Conservation (phyloP, 495 filamentous ascomycete species). For the Penicillium atrosanguineum region DNA sequence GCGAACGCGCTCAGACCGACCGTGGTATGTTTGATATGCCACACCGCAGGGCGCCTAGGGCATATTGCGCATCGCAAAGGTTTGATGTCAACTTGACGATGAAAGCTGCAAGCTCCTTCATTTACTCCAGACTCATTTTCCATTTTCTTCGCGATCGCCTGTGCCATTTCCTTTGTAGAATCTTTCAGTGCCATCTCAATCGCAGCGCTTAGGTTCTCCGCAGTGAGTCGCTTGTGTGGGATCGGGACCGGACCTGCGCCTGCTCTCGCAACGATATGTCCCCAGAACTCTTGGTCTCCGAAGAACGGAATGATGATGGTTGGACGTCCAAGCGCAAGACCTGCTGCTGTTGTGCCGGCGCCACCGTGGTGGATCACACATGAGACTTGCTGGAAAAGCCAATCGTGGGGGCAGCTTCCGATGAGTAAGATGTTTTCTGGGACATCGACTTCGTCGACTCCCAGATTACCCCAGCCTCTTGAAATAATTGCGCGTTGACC, state of each 20-base stretch:
- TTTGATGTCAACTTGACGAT: constrained; percentile 61
- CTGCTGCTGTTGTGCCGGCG: constrained; percentile 76
- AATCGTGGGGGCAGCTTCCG: constrained; percentile 78
- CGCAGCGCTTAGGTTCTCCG: constrained; percentile 58
- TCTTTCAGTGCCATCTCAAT: constrained; percentile 58
- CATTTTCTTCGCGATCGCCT: constrained; percentile 58
- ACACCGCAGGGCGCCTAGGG: constrained; percentile 64
- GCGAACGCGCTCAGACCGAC: constrained; percentile 67
- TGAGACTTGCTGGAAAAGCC: constrained; percentile 74
- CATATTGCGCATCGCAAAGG: constrained; percentile 61
- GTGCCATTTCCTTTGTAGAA: constrained; percentile 53
- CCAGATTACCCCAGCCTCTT: constrained; percentile 77
- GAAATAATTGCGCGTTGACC: constrained; percentile 75
- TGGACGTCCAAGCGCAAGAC: constrained; percentile 64
- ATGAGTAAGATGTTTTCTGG: constrained; percentile 74
- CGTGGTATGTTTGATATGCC: constrained; percentile 63
- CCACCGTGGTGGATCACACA: constrained; percentile 81
- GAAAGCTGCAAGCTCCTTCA: constrained; percentile 65
- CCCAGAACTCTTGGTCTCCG: constrained; percentile 85
- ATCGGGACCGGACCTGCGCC: constrained; percentile 73
- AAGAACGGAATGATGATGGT: constrained; percentile 83
- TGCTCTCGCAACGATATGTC: constrained; percentile 66
- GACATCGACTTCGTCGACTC: constrained; percentile 54
- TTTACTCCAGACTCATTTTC: constrained; percentile 61
- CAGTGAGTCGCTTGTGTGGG: constrained; percentile 64